Evolutionary conservation across 164 flowering plant species (phyloP), one percentile per base, ranked within the genome.

Genomic region (Warburgia ugandensis): DNA sequence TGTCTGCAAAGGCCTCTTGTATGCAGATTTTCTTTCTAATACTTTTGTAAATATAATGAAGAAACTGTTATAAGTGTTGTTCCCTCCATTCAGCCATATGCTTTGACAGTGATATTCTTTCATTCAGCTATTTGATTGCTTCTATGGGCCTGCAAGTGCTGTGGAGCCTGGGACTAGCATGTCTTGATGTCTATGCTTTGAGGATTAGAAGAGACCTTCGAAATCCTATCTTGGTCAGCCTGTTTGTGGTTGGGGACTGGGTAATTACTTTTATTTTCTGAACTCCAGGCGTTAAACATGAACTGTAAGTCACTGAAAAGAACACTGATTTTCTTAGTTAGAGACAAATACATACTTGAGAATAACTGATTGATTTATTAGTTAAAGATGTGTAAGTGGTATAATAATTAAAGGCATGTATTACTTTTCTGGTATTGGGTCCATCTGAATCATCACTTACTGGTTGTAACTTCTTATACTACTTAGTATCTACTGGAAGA

Each of bases 211-310:
- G 75, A 65, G 84, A 82, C 58, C 83, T 84, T 46, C 87, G 65
- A 47, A 82, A 71, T 64, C 81, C 86, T 19, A 70, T 77, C 60
- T 58, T 87, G 31, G 78, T 84, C 63, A 84, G 90, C 78, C 71
- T 87, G 32, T 84, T 84, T 64, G 86, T 82, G 48, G 94, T 84
- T 28, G 94, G 94, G 22, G 94, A 86, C 59, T 86, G 91, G 95
- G 95, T 83, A 80, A 53, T 17, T 21, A 37, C 33, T 54, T 44
- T 14, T 5, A 10, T 13, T 41, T 25, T n/a, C 12, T 33, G 7
- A 20, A 37, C 40, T 50, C 28, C 31, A 16, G 10, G 8, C 8
- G 3, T 17, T 36, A 2, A 11, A 17, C 8, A 7, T 11, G 4
- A 11, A 7, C 12, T 36, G 39, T 8, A 36, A 36, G 16, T 17